These are phyloP conservation scores for Patellifolia procumbens DNA, from an alignment of 179 eudicot genomes.

Conservation along the genomic window DNA sequence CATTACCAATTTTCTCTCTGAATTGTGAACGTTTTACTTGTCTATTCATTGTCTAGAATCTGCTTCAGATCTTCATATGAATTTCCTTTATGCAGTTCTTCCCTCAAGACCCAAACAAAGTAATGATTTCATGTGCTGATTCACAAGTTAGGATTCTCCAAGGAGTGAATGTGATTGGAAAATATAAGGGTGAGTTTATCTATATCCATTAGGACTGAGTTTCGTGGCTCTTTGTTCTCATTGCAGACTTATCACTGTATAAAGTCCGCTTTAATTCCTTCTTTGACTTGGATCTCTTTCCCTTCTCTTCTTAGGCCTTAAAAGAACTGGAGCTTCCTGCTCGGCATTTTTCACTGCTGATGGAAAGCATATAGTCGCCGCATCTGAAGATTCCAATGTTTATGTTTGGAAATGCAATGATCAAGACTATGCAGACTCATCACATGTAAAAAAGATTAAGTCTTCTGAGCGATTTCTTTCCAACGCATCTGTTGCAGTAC, in stretches of 20 bases:
- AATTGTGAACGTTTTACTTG: neutral
- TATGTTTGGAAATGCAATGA: slow-evolving; percentile 56
- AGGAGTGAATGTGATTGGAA: slow-evolving; percentile 65
- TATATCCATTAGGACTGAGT: neutral
- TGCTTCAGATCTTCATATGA: slow-evolving; percentile 4
- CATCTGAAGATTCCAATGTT: slow-evolving; percentile 64
- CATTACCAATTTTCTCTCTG: neutral
- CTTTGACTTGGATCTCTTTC: slow-evolving; percentile 4
- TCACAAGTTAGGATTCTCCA: slow-evolving; percentile 72
- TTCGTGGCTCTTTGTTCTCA: neutral
- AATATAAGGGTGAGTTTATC: slow-evolving; percentile 59
- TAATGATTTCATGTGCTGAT: slow-evolving; percentile 86
- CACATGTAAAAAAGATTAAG: slow-evolving; percentile 34
- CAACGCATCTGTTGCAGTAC: slow-evolving; percentile 61
- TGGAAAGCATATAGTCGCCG: slow-evolving; percentile 65
- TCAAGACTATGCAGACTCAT: slow-evolving; percentile 26
- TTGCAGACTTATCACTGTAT: neutral
- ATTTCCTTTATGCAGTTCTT: slow-evolving; percentile 52
- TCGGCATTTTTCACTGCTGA: slow-evolving; percentile 58
- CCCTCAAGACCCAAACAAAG: slow-evolving; percentile 69
- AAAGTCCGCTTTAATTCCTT: neutral
- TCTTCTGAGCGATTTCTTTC: slow-evolving; percentile 64
- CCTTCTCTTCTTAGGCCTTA: slow-evolving; percentile 39
- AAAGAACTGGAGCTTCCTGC: slow-evolving; percentile 45
- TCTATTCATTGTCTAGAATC: neutral